Evolutionary conservation across 1,284 basidiomycete genomes (phyloP), one percentile per base, ranked within the genome.

Genomic region (Kwoniella shivajii): DNA sequence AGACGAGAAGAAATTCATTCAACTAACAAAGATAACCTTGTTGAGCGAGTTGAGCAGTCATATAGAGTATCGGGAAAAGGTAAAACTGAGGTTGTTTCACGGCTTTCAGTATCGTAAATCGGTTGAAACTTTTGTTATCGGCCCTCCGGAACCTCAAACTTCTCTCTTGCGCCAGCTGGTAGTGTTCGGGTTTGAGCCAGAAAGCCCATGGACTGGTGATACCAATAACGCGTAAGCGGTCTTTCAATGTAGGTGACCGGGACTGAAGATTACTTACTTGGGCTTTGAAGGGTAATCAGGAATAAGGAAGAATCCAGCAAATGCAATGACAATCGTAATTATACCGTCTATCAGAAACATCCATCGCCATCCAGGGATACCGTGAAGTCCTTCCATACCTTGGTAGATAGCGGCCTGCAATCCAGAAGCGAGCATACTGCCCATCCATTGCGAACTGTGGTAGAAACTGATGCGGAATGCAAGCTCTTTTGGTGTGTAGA

Each of bases 101-200:
- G 72, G 60, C 57, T 7, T 57, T 36, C 41, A 57, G 47, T 48
- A 78, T 74, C 63, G 80, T 79, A 54, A 69, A 56, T 54, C 68
- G 75, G 0, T 79, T 82, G 63, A 80, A 80, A 16, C 74, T 69
- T 41, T 75, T 70, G 0, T 80, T 79, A n/a, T 60, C 63, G 4
- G 78, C 77, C 47, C 80, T 80, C 60, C 80, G 79, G 70, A 81
- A 81, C 75, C 49, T 33, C 10, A 34, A 18, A 44, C 42, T 56
- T 6, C 64, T 42, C 24, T 47, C 44, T 16, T 51, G 58, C 4
- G 66, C 65, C 24, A 57, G 51, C 33, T 48, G 57, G 33, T 52
- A 44, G 51, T 68, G 55, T 29, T 54, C 29, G 11, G 44, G 48
- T 31, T 54, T 50, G 14, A 66, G 50, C 61, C 63, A 68, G 43